Conservation (phyloP, 1,284 basidiomycete genomes). For the Malassezia yamatoensis region DNA sequence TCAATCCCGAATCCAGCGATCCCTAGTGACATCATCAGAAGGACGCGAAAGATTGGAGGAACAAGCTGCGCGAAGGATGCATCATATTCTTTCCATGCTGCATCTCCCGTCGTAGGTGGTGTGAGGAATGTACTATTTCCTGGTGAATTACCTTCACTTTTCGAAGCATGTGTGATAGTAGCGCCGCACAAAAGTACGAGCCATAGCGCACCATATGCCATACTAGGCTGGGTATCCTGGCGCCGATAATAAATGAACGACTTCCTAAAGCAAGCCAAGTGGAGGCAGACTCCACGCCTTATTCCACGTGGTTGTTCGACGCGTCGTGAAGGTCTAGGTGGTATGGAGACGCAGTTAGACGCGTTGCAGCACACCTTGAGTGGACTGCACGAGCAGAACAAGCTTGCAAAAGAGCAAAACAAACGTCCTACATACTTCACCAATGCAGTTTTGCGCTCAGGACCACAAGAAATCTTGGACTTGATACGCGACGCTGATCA, state of each 20-base stretch:
- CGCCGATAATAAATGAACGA: too few relatives aligned
- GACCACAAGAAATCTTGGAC: conserved; percentile 29
- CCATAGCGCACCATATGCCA: too few relatives aligned
- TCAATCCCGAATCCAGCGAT: conserved; percentile 33
- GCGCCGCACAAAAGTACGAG: too few relatives aligned
- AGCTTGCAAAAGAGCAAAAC: conserved; percentile 1
- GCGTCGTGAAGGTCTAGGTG: too few relatives aligned
- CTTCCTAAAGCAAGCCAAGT: not conserved
- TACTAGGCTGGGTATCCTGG: too few relatives aligned
- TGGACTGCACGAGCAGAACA: conserved; percentile 23
- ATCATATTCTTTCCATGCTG: conserved; percentile 1
- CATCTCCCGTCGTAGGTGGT: not conserved
- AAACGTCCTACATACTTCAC: conserved; percentile 29
- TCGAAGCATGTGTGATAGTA: too few relatives aligned
- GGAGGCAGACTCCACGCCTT: too few relatives aligned
- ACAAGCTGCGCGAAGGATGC: conserved; percentile 32
- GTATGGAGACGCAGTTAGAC: conserved; percentile 37
- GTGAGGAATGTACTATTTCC: too few relatives aligned
- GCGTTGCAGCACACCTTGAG: conserved; percentile 33
- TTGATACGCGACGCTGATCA: conserved; percentile 44
- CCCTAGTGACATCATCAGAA: conserved; percentile 35
- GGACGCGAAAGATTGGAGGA: conserved; percentile 41
- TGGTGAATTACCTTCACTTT: too few relatives aligned
- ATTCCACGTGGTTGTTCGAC: too few relatives aligned
- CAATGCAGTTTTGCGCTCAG: conserved; percentile 35